Base-by-base conservation (phyloP, 768 basidiomycete genomes). In the Udeniomyces megalosporus region DNA sequence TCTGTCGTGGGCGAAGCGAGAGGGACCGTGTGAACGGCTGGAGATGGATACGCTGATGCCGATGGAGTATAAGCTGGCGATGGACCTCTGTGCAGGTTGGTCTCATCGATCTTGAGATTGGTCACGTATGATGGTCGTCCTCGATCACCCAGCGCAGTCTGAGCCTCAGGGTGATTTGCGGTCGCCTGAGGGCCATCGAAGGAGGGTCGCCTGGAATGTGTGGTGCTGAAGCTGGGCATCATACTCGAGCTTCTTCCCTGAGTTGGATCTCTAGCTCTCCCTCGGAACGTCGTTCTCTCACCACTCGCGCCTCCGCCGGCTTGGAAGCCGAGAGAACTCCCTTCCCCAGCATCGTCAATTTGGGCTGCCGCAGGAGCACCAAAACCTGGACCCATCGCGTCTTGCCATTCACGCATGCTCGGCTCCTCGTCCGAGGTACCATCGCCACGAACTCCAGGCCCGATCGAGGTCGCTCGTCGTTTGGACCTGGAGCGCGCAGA, bases 381-480 rank as follows among this genome's bases (percentile, higher is more conserved):
- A 17, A 42, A 42, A 42, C 17, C 10, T 8, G 8, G 10, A 17
- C 38, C 38, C 38, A 42, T 47, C 24, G 44, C 42, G 29, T 54
- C 53, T 34, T 42, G 24, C 51, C 51, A 46, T 32, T 46, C 51
- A 12, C 8, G 8, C n/a, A 22, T 8, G 10, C 10, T 50, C 8
- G 48, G 10, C 20, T 55, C 22, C 31, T 54, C 24, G 22, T 57
- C 26, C 42, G 38, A 22, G 42, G 38, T 73, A 42, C 70, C 65
- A 53, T 76, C 74, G 4, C 76, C 78, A 3, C 78, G 76, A 15
- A 81, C 77, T 0, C 77, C 78, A 0, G 79, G 80, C 0, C 78
- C 81, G 24, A 81, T 71, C 0, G 81, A 81, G 8, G 75, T 69
- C 2, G 78, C 76, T 24, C 76, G 82, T 69, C 71, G 81, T 68